These are phyloP conservation scores for Nakazawaea siamensis DNA, from an alignment of 805 yeast species.

Conservation along the genomic window DNA sequence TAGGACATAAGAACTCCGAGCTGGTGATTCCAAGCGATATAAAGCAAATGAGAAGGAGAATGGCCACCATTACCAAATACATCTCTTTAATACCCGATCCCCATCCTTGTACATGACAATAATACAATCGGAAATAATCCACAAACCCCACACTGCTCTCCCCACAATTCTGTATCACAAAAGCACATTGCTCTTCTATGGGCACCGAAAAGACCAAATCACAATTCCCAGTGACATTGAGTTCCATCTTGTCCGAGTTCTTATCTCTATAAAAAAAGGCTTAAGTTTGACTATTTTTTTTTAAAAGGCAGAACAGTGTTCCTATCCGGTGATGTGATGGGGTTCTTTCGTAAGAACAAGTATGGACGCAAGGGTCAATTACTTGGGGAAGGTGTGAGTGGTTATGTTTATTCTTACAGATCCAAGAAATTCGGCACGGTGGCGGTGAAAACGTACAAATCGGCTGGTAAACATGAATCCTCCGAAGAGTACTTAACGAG, in stretches of 20 bases:
- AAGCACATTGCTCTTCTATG: conserved; percentile 19
- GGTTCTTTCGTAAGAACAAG: too few relatives aligned
- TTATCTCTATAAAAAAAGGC: too few relatives aligned
- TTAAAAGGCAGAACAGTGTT: too few relatives aligned
- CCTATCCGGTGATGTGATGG: too few relatives aligned
- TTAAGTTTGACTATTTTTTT: too few relatives aligned
- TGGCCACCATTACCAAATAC: too few relatives aligned
- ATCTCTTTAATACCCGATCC: too few relatives aligned
- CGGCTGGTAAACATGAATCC: conserved; percentile 30
- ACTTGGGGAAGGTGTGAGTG: conserved; percentile 26
- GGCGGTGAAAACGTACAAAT: conserved; percentile 40
- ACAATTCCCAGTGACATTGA: neutral
- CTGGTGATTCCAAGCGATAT: conserved; percentile 72
- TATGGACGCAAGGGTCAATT: neutral
- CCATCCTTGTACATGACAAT: conserved; percentile 16
- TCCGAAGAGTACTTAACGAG: conserved; percentile 29
- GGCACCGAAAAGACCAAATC: conserved; percentile 14
- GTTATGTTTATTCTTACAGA: conserved; percentile 24
- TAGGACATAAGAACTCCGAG: conserved; percentile 78
- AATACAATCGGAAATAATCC: conserved; percentile 21
- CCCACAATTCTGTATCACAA: conserved; percentile 19
- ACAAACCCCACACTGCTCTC: conserved; percentile 20
- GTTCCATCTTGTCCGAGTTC: too few relatives aligned
- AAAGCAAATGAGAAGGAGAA: too few relatives aligned
- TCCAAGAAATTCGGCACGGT: conserved; percentile 13